Evolutionary conservation across 1,284 basidiomycete species (phyloP), one percentile per base, ranked within the genome.

Genomic region (Athelia psychrophila): DNA sequence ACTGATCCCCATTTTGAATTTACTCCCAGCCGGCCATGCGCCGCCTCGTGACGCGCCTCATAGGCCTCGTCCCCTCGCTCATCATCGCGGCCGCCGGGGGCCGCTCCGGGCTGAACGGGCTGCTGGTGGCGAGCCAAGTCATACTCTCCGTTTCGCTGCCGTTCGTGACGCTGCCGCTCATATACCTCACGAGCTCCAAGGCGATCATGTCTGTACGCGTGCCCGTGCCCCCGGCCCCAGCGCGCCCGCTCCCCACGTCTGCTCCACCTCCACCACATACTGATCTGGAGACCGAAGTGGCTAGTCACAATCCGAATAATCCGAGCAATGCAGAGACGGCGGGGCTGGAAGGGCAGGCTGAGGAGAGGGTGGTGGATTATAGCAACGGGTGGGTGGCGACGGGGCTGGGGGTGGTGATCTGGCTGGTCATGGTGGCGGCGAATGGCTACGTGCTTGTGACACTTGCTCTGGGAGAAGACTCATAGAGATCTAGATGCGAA

Each of bases 111-210:
- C 75, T 94, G 60, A 83, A 88, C 68, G 74, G 78, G 6, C 80
- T 94, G 58, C 79, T 93, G 24, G 83, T 93, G 36, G 86, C 83
- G 1, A 88, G 85, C 16, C 91, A 94, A 67, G 89, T 91, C 49
- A 77, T 80, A 2, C 78, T 93, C 19, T 86, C 83, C 24, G 79
- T 94, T 55, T 84, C 91, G 10, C 76, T 93, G 5, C 91, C 91
- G 0, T 92, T 89, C 59, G 80, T 90, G 58, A 77, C 84, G 44
- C 79, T 87, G 62, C 87, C 88, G 8, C 75, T 89, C 53, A 74
- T 89, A 23, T 86, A 64, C 51, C 72, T 88, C 56, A 86, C 84
- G 30, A 79, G 79, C n/a, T 78, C 74, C 22, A 71, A 74, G 52
- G 63, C 73, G 15, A 73, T 86, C 45, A 88, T 88, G 86, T 67